Percentiles rank a stretch among this genome's conserved stretches.
Evolutionary conservation across 306 rosid genomes (phyloP).

Genomic region (Urtica urens): DNA sequence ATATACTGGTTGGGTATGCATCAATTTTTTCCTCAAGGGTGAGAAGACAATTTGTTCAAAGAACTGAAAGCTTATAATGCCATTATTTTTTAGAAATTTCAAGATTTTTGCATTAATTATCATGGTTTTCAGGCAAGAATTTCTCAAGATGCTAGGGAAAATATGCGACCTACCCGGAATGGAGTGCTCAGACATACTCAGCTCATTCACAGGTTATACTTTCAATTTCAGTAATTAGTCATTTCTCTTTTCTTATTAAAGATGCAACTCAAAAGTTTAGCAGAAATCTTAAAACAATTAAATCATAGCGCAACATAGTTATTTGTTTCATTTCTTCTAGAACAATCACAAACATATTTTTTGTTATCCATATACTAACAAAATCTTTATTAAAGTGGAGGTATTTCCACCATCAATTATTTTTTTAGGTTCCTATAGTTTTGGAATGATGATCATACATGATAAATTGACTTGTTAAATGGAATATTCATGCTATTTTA

Average conservation of each 20-base stretch:
- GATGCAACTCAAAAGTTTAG: no score
- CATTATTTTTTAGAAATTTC: neutral
- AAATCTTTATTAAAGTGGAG: no score
- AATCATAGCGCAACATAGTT: no score
- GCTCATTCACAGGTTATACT: conserved; percentile 1
- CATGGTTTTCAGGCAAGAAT: neutral
- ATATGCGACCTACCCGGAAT: neutral
- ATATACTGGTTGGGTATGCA: conserved; percentile 32
- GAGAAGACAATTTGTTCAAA: conserved; percentile 13
- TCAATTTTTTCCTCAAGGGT: conserved; percentile 44
- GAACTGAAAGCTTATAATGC: neutral
- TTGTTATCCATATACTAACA: no score
- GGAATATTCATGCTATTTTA: no score
- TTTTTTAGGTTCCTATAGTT: no score
- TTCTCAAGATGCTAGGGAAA: neutral
- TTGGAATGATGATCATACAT: no score
- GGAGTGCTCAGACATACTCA: conserved; percentile 1
- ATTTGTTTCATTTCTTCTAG: no score
- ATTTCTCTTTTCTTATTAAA: neutral
- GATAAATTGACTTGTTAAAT: neutral
- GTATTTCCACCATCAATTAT: no score
- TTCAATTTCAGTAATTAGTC: neutral
- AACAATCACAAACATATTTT: no score
- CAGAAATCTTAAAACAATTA: no score
- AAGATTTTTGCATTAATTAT: neutral